Base-by-base conservation (phyloP, 768 basidiomycete species). In the Hericium rajendrae region DNA sequence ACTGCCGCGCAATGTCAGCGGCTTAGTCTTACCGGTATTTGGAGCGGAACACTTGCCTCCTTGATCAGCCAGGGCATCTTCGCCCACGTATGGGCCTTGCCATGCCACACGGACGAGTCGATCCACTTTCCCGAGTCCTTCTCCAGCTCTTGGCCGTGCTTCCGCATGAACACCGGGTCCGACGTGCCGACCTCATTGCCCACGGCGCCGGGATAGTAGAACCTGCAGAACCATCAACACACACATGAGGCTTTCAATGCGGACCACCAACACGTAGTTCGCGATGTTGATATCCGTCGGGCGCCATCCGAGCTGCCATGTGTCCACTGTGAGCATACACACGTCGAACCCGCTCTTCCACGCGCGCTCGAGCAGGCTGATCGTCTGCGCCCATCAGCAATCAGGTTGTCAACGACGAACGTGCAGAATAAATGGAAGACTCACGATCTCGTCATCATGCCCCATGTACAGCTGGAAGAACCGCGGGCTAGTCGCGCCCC, bases 391-490 rank as follows among this genome's bases (percentile, higher is more conserved):
- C 41, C 41, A 5, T 40, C 39, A 40, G 41, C 15, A 16, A 10
- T 13, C 24, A 24, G 4, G 24, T 24, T 4, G 24, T 2, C 24
- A 24, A 24, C 24, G n/a, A n/a, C n/a, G n/a, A n/a, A n/a, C n/a
- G n/a, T 24, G 24, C 24, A 24, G 41, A 43, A 43, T 43, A 18
- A 12, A 13, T 43, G 41, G 3, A 24, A 24, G 24, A 60, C 71
- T 53, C 40, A 75, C 75, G 24, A 80, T 62, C 28, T 79, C 78
- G 50, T 79, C 78, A 56, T 80, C 77, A 57, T 78, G 78, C 1
- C 77, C 76, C 74, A 77, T 77, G 61, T 82, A 81, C 16, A 82
- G 67, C 68, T 80, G 79, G 71, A 77, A 82, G 62, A 78, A 80
- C n/a, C 78, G 70, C 2, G 76, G 75, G 20, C 71, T 69, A 38